phyloP scores from a whole-genome alignment of 345 rosid species.

The Euclidium syriacum region DNA sequence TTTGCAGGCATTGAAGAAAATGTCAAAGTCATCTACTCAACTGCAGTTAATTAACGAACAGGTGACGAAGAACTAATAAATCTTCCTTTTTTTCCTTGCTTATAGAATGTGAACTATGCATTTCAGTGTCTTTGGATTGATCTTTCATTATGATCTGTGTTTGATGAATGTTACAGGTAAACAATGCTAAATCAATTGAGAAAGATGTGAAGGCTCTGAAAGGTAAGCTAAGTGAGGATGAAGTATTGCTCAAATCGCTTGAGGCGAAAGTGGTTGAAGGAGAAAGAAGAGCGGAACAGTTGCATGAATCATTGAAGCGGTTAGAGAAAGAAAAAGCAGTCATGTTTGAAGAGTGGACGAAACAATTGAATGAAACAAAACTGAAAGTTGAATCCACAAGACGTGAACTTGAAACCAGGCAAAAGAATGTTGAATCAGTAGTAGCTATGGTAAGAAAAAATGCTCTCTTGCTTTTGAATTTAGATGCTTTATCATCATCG shows the following conservation, averaged over 20 bases:
- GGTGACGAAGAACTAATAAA: slow-evolving; percentile 36
- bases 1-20: slow-evolving; percentile 65
- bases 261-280: slow-evolving; percentile 70
- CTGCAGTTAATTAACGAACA: slow-evolving; percentile 75
- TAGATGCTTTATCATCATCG: neutral
- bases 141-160: neutral
- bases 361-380: slow-evolving; percentile 46
- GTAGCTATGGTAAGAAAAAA: slow-evolving; percentile 70
- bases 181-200: slow-evolving; percentile 76
- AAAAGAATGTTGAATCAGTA: slow-evolving; percentile 63
- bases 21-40: slow-evolving; percentile 64
- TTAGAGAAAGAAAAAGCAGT: slow-evolving; percentile 54
- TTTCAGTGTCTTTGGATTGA: neutral
- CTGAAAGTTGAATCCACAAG: slow-evolving; percentile 56
- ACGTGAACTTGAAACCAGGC: slow-evolving; percentile 63
- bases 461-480: neutral
- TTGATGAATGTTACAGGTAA: slow-evolving; percentile 42
- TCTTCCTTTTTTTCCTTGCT: neutral
- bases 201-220: slow-evolving; percentile 64
- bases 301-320: slow-evolving; percentile 47
- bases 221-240: slow-evolving; percentile 67
- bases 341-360: slow-evolving; percentile 48
- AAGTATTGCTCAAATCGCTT: slow-evolving; percentile 52
- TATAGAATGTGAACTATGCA: neutral
- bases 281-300: slow-evolving; percentile 61